phyloP scores from a whole-genome alignment of 1,284 basidiomycete genomes.

The Malassezia pachydermatis region DNA sequence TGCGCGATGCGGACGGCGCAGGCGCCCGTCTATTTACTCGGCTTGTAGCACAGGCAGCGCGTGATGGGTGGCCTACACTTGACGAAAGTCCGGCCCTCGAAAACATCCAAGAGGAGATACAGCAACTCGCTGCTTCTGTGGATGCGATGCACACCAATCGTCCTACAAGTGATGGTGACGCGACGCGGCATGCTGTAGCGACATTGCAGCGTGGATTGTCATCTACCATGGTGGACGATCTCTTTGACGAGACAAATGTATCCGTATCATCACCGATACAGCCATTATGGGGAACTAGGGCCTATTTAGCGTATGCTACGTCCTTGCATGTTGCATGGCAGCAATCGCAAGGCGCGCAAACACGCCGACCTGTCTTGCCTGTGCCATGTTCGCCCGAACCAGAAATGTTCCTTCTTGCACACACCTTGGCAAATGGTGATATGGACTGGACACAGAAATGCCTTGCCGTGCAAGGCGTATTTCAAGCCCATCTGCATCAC shows the following conservation, averaged over 20 bases:
- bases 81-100: neutral
- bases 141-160: neutral
- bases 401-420: slow-evolving; percentile 2
- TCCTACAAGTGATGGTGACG: neutral
- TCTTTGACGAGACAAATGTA: neutral
- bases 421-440: neutral
- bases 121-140: neutral
- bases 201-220: slow-evolving; percentile 1
- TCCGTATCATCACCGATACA: neutral
- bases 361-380: neutral
- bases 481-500: neutral
- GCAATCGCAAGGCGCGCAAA: neutral
- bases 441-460: slow-evolving; percentile 1
- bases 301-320: neutral
- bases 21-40: neutral
- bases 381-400: neutral
- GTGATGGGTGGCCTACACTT: neutral
- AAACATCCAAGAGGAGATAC: neutral
- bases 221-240: neutral
- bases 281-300: neutral
- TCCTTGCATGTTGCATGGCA: neutral
- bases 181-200: neutral
- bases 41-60: neutral
- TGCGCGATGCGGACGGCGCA: neutral
- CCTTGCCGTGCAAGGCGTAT: neutral